Evolutionary conservation across 1,139 yeast genomes (phyloP).

Genomic region (Hyphopichia burtonii): DNA sequence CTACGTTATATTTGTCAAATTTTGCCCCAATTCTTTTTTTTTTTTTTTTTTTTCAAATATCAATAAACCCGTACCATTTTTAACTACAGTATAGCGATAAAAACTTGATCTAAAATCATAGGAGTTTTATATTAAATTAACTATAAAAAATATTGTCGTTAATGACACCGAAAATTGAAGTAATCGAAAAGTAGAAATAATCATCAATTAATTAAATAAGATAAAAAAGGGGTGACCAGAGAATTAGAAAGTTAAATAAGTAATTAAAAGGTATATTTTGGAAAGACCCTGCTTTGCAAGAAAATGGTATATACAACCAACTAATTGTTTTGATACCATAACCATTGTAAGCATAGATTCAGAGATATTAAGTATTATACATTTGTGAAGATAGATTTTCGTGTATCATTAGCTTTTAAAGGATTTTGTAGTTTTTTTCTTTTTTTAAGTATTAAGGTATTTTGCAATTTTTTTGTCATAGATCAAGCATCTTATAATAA

Average conservation of each 20-base stretch:
- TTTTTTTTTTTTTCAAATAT: background rate
- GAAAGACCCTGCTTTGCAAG: background rate
- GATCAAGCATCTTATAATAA: background rate
- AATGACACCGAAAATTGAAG: background rate
- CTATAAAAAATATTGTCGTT: background rate
- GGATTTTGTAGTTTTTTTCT: background rate
- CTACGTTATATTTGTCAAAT: background rate
- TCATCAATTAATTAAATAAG: background rate
- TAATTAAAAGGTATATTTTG: background rate
- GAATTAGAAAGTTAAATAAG: background rate
- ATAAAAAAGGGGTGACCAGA: background rate
- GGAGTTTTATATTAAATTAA: background rate
- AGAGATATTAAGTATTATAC: background rate
- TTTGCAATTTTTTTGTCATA: conserved; percentile 1
- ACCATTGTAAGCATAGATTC: conserved; percentile 5
- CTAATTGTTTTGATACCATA: conserved; percentile 19
- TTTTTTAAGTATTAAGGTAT: background rate
- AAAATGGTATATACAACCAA: background rate
- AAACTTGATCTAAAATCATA: background rate
- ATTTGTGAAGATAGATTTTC: background rate
- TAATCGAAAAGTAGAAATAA: background rate
- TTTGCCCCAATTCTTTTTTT: too few relatives aligned
- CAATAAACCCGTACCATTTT: too few relatives aligned
- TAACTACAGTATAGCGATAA: background rate
- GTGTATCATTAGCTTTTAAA: conserved; percentile 1